Base-by-base conservation (phyloP, 345 rosid genomes). In the Rhodomyrtus tomentosa region DNA sequence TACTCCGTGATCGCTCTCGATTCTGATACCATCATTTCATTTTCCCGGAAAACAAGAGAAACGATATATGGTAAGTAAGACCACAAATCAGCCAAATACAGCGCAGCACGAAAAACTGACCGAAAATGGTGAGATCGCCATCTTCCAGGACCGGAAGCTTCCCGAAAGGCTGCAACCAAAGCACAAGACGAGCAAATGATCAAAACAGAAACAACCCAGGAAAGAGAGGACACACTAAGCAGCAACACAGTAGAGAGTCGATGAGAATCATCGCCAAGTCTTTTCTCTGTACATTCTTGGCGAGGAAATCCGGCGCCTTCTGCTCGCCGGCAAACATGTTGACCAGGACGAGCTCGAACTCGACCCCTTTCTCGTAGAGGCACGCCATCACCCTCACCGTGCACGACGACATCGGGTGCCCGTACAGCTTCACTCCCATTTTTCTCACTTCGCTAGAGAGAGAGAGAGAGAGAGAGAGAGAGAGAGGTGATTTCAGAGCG, bases 131-230 rank as follows among this genome's bases (percentile, higher is more conserved):
- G 40, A 95, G 90, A 86, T 94, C 95, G 13, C 86, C 95, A 74
- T 96, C 99, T 91, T 96, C 96, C 29, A 96, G 91, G 25, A 87
- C 98, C 45, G 99, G 99, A 87, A 96, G 87, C 83, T 84, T 92
- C 50, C 99, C 99, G 29, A 96, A 96, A 22, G 99, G 98, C 98
- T 94, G 92, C 90, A 89, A 7, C 22, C 36, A 86, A 58, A 54
- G 68, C 5, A 6, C 27, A 84, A 48, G 29, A 36, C 32, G 12
- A 83, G 4, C 27, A 86, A 86, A 50, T 25, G 42, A 4, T 82
- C 80, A 81, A 21, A 81, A 21, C 56, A 50, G 45, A 21, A 20
- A 6, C 40, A 82, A 10, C 56, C 52, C n/a, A 22, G 36, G 36
- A 51, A 24, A 8, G 14, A 53, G 29, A 45, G n/a, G 32, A 81